Base-by-base conservation (phyloP, 805 yeast species). In the Lipomyces yamadae region DNA sequence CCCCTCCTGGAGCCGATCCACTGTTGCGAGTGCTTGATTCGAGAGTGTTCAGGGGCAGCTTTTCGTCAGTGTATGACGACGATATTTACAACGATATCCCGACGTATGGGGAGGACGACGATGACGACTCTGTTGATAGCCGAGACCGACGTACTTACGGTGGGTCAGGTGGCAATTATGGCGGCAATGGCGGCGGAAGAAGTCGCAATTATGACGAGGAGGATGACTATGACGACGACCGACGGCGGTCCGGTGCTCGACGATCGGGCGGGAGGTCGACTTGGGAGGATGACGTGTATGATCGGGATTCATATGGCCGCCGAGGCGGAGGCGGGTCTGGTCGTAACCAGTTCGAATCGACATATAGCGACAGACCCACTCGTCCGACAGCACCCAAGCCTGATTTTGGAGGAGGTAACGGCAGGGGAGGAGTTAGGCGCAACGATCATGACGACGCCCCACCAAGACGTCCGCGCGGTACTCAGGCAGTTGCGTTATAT, bases 271-370 rank as follows among this genome's bases (percentile, higher is more conserved):
- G 73, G 5, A 30, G 71, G 50, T 75, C 86, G n/a, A 80, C 88
- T 10, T 92, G 97, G 97, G 95, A 91, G 78, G 97, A 92, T 78
- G 96, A 91, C 73, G 83, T 90, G 4, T 91, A 89, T 74, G 97
- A 91, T 77, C 71, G 74, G 24, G 78, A 80, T 11, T 54, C 62
- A 7, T 29, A 32, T 4, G 34, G 34, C 3, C 55, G 55, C n/a
- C 55, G 55, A 52, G 52, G 60, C 58, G 52, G 24, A 52, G 52
- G 65, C 67, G 74, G 80, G 58, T 80, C 81, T 60, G 74, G 77
- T 2, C 74, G 77, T 64, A 70, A 81, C 73, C 66, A 76, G 73
- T 70, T 81, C 81, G 80, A 75, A 81, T 76, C 81, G 78, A 78
- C 73, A 73, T 75, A 72, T 56, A 77, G 74, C 50, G 81, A 77